Evolutionary conservation across 495 filamentous ascomycete genomes (phyloP), one percentile per base, ranked within the genome.

Genomic region (Xylaria venustula): DNA sequence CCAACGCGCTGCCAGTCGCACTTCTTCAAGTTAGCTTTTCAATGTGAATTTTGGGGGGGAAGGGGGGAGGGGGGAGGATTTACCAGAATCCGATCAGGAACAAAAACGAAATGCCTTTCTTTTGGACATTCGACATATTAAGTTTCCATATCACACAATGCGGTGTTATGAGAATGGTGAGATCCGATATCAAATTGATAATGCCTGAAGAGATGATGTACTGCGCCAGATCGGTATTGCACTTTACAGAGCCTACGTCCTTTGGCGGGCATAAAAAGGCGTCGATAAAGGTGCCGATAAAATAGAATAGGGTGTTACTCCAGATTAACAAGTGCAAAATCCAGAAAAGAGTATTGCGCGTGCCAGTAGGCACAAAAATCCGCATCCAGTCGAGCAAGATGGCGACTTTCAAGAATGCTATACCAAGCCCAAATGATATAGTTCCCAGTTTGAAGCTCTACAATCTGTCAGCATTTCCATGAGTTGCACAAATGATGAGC

Each of bases 221-320:
- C 2, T 61, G 54, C 1, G 19, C 47, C 0, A 67, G 41, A 44
- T 74, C 60, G 32, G 72, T 50, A n/a, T 45, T 30, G 41, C 76
- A 79, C 15, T 58, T 63, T 36, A 58, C 22, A 36, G 75, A 50
- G 73, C 73, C 75, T 19, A 67, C 63, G 8, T 64, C 58, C 17
- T 66, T 23, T 14, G 76, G 67, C 4, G 77, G 79, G 63, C 80
- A 84, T 60, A 77, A 71, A 9, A 78, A 58, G n/a, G 58, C 28
- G 17, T 63, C 62, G 14, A 68, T 63, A 1, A 71, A 64, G 17
- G 63, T 61, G n/a, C 72, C 64, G 36, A 70, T 49, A 0, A 46
- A 46, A 22, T 69, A 67, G 53, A 71, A 68, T 4, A 63, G 46
- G 9, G 52, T 54, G 22, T 74, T 70, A 19, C 64, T 36, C 32